Base-by-base conservation (phyloP, 345 rosid species). In the Brassica juncea region DNA sequence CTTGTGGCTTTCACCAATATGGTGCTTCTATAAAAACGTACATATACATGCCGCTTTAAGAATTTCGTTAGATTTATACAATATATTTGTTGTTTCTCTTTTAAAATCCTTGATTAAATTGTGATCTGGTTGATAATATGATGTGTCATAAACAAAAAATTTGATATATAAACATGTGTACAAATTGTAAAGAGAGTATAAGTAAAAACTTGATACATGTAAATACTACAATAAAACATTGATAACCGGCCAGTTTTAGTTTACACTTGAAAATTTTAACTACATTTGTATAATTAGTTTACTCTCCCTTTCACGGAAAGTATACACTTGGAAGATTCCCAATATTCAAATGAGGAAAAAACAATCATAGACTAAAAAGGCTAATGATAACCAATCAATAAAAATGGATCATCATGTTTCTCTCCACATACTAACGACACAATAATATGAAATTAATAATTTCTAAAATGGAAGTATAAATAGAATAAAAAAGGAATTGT, bases 1-100 rank as follows among this genome's bases (percentile, higher is more conserved):
- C 68, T 71, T 58, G 80, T 81, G 84, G 77, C 84, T 81, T 81
- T 81, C 84, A 76, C 84, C 70, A 66, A 81, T 76, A 76, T 81
- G 44, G 80, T 32, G 23, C 30, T 68, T 71, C 65, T 72, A 76
- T 59, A 81, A 15, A 66, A 25, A 75, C 65, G 73, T 81, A 71
- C 80, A 58, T 71, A n/a, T 76, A 31, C 65, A 15, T 81, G 37
- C 30, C 77, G 3, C 73, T 71, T 81, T 71, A 4, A 71, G 10
- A 75, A 65, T 34, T 5, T 70, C 70, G 66, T 71, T 23, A 23
- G 8, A 69, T 9, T 54, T 63, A 15, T 44, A 8, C 73, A 66
- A 14, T 66, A 42, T 58, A 57, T 44, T 58, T 64, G 1, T 35
- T 52, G 55, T 21, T 70, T 14, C 30, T 19, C 15, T 15, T 75